Evolutionary conservation across 129 eudicot genomes (phyloP).

Genomic region (Centaurea solstitialis): DNA sequence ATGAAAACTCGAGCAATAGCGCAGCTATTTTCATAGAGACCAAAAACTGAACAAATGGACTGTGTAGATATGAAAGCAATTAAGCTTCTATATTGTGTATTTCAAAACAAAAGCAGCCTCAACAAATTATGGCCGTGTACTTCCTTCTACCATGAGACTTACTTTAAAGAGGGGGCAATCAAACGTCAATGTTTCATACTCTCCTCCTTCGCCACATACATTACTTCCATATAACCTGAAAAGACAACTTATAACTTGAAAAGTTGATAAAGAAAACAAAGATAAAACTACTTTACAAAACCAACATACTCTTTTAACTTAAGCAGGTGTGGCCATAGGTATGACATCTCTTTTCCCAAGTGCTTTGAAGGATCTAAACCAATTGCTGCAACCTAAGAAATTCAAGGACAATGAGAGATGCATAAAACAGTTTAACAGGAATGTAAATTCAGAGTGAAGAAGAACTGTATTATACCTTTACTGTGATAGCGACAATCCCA

Average conservation of each 20-base stretch:
- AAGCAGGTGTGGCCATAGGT: constrained; percentile 65
- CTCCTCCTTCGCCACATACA: constrained; percentile 99
- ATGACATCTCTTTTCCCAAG: constrained; percentile 80
- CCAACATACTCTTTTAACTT: constrained; percentile 79
- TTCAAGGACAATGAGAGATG: background rate
- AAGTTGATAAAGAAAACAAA: constrained; percentile 7
- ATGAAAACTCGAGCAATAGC: background rate
- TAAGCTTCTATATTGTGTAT: background rate
- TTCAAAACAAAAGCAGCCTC: background rate
- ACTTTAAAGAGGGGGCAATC: constrained; percentile 95
- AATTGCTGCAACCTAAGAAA: constrained; percentile 81
- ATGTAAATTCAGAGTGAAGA: constrained; percentile 9
- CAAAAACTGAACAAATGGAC: background rate
- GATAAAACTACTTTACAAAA: background rate
- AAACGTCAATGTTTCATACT: constrained; percentile 92
- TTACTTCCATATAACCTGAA: constrained; percentile 88
- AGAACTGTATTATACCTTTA: constrained; percentile 57
- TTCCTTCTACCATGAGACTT: constrained; percentile 22
- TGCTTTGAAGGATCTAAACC: constrained; percentile 93
- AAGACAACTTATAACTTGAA: constrained; percentile 3
- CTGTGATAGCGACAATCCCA: constrained; percentile 78
- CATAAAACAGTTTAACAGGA: background rate
- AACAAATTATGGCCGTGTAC: background rate
- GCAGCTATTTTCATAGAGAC: background rate
- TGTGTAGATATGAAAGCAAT: background rate